A percentile compares a stretch with the other conserved stretches of the same genome.
Evolutionary conservation across 2,329 filamentous ascomycete genomes (phyloP).

Genomic region (Ophiostoma sp.): DNA sequence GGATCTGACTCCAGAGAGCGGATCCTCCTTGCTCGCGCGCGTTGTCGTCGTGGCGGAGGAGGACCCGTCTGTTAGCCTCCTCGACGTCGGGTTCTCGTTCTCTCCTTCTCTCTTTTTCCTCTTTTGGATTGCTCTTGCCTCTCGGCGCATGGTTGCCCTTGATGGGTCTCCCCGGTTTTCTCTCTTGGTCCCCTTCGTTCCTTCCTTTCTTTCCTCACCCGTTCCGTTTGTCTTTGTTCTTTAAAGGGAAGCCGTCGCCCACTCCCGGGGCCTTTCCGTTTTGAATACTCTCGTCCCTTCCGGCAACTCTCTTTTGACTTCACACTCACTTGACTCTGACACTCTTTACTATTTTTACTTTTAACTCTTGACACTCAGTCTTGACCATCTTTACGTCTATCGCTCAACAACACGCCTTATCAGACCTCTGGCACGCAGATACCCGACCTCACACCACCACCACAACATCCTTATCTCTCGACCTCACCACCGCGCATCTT

Average conservation of each 20-base stretch:
- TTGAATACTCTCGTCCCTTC: slow-evolving; percentile 5
- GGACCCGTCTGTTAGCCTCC: slow-evolving; percentile 18
- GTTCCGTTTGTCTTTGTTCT: background rate
- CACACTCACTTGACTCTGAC: background rate
- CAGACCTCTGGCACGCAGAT: background rate
- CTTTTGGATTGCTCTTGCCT: background rate
- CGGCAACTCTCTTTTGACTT: background rate
- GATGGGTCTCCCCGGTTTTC: background rate
- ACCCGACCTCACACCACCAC: background rate
- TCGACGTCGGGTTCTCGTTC: background rate
- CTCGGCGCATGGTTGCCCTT: background rate
- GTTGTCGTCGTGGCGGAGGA: slow-evolving; percentile 10
- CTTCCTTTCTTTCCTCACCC: background rate
- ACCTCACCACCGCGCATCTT: background rate
- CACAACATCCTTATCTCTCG: background rate
- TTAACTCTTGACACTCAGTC: background rate
- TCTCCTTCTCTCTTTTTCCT: background rate
- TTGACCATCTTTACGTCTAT: background rate
- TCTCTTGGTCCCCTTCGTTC: background rate
- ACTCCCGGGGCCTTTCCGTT: background rate
- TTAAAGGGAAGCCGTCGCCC: slow-evolving; percentile 15
- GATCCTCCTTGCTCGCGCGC: slow-evolving; percentile 5
- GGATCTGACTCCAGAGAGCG: background rate
- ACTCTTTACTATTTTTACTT: background rate
- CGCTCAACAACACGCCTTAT: background rate